Base-by-base conservation (phyloP, 176 grass and related monocot genomes). In the Oryza punctata region DNA sequence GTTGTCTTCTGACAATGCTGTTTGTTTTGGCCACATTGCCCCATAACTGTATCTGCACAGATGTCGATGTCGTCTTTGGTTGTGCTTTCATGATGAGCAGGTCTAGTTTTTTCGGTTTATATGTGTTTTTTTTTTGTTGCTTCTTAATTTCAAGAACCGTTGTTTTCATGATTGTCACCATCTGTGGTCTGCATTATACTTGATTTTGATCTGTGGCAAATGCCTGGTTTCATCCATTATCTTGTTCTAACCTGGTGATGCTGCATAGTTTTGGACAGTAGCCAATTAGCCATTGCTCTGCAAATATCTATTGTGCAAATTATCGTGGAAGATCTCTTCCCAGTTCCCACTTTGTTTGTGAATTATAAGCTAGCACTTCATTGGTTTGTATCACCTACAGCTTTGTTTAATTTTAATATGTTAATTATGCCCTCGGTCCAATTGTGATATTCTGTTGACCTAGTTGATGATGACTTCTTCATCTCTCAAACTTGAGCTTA, bases 61-160 rank as follows among this genome's bases (percentile, higher is more conserved):
- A 8, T 5, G 73, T 81, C 32, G 7, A 81, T 33, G 40, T 85
- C 45, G 57, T 12, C 73, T 78, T 73, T 77, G 77, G 75, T 47
- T 70, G 76, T 52, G 68, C 67, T 63, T 35, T 41, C 23, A 80
- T 72, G 73, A 30, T 72, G 18, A 47, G 25, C 9, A 29, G 25
- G 37, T 82, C 16, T 27, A 47, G 24, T 60, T 54, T 76, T 21
- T 26, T 66, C 69, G 59, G 70, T 33, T 25, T 75, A 43, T 75
- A 33, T 69, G 49, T 25, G 12, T 21, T 21, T 18, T 49, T 16
- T 49, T 67, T 73, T 73, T 65, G 61, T 18, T 73, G 29, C 12
- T 52, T 30, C 46, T 63, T 59, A 68, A 81, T 32, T 87, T 81
- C 25, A 33, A 35, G 18, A 74, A 19, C 16, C 35, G 14, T 28